Base-by-base conservation (phyloP, 164 flowering plant genomes). In the Platanus orientalis region DNA sequence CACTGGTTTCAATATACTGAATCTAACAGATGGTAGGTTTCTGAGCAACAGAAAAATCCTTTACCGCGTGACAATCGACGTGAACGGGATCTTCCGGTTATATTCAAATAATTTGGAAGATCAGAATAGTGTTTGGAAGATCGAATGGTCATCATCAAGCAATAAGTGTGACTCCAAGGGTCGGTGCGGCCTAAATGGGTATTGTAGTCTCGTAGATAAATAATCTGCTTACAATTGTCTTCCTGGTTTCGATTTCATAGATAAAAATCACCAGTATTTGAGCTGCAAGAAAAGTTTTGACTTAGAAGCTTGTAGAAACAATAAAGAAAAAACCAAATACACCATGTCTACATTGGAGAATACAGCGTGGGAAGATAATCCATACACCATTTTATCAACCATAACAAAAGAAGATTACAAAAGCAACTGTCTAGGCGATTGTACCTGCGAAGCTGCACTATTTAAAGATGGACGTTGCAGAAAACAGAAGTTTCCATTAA, bases 201-300 rank as follows among this genome's bases (percentile, higher is more conserved):
- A 56, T 24, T 69, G 72, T 29, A 30, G 12, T 17, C 57, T 29
- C 24, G 24, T 29, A 0, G 57, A 68, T 28, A 27, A 48, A 12
- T 9, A 61, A 1, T 7, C 63, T 17, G 6, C 0, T 12, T 69
- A 68, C 34, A 16, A n/a, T 10, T 69, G 67, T 58, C 58, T 34
- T 50, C 63, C 58, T 11, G 67, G 72, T 51, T 63, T 63, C 30
- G 48, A 42, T 53, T 58, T 42, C 63, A 51, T 44, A 16, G 47
- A 42, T 13, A 14, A 14, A 14, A 42, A 14, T 42, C 50, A 62
- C 9, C 49, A 40, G 29, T 11, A 36, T 16, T 44, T 51, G 16
- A 59, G 63, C 20, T 69, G 67, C 62, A 0, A 6, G 16, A 51
- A 50, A 19, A 58, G 42, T 26, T 40, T n/a, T 19, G 54, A 13